Percentiles rank a stretch among this genome's conserved stretches.
phyloP scores from a whole-genome alignment of 192 early-diverging fungal species.

The Linderina pennispora region DNA sequence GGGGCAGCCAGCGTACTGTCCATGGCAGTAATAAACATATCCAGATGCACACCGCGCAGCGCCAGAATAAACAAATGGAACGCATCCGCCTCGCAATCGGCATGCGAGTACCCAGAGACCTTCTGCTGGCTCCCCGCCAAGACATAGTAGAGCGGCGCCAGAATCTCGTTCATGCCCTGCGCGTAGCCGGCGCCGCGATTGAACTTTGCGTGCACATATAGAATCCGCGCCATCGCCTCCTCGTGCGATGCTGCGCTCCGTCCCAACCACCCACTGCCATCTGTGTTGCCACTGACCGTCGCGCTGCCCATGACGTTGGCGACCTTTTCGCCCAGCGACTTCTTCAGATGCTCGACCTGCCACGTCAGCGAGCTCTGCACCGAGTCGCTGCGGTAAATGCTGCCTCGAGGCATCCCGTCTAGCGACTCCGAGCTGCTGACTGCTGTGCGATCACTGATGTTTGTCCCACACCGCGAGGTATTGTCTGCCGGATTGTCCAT shows the following conservation, averaged over 20 bases:
- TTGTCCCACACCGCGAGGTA: background rate
- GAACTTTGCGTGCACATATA: conserved; percentile 74
- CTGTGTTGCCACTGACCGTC: background rate
- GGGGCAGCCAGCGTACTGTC: conserved; percentile 50
- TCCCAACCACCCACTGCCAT: conserved; percentile 3
- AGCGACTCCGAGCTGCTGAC: conserved; percentile 2
- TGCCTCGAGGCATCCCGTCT: background rate
- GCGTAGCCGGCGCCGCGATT: conserved; percentile 79
- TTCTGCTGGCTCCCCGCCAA: conserved; percentile 55
- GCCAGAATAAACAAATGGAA: conserved; percentile 71
- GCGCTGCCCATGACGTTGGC: background rate
- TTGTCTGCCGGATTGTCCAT: conserved; percentile 22
- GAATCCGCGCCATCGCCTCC: conserved; percentile 70
- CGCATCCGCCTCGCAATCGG: conserved; percentile 61
- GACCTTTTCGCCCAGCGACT: conserved; percentile 7
- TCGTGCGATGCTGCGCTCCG: conserved; percentile 60
- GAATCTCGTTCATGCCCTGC: conserved; percentile 86
- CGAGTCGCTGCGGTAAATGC: background rate
- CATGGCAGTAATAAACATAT: conserved; percentile 71
- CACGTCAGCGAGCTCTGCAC: background rate
- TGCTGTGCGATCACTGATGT: conserved; percentile 1
- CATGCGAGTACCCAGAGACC: conserved; percentile 47
- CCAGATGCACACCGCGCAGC: conserved; percentile 64
- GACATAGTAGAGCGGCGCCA: conserved; percentile 76
- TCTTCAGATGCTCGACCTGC: conserved; percentile 1